Percentiles rank a stretch among this genome's conserved stretches.
Evolutionary conservation across 306 rosid genomes (phyloP).

Genomic region (Cucurbita moschata): DNA sequence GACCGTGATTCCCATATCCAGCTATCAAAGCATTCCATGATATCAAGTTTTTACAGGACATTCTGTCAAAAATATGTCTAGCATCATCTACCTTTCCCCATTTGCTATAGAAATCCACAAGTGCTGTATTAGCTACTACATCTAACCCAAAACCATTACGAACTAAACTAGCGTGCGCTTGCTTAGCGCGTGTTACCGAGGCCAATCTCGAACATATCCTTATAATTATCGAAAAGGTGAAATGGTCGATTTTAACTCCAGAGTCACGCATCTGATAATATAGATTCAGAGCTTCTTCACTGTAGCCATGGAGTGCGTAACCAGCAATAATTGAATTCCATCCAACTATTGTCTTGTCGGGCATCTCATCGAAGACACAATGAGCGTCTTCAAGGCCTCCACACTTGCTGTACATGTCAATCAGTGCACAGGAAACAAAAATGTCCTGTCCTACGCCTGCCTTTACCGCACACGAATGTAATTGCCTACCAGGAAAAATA

Average conservation of each 20-base stretch:
- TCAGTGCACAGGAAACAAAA: constrained; percentile 58
- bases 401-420: constrained; percentile 87
- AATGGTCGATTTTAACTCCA: constrained; percentile 59
- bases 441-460: constrained; percentile 35
- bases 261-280: constrained; percentile 53
- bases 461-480: constrained; percentile 69
- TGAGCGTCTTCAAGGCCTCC: constrained; percentile 69
- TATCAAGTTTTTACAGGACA: constrained; percentile 51
- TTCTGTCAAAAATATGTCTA: constrained; percentile 52
- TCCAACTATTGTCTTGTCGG: constrained; percentile 55
- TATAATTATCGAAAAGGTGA: constrained; percentile 59
- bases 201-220: constrained; percentile 74
- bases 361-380: constrained; percentile 61
- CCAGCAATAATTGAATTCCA: constrained; percentile 87
- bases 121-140: constrained; percentile 61
- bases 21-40: constrained; percentile 84
- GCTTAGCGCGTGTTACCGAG: constrained; percentile 63
- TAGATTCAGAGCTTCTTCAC: constrained; percentile 61
- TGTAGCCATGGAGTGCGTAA: constrained; percentile 73
- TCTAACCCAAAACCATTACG: constrained; percentile 68
- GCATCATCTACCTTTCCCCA: constrained; percentile 89
- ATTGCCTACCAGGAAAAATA: constrained; percentile 42
- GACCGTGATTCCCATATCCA: constrained; percentile 79
- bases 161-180: constrained; percentile 76
- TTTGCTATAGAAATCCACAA: constrained; percentile 83